These are phyloP conservation scores for Neonectria hederae DNA, from an alignment of 2,329 filamentous ascomycete species.

Conservation along the genomic window DNA sequence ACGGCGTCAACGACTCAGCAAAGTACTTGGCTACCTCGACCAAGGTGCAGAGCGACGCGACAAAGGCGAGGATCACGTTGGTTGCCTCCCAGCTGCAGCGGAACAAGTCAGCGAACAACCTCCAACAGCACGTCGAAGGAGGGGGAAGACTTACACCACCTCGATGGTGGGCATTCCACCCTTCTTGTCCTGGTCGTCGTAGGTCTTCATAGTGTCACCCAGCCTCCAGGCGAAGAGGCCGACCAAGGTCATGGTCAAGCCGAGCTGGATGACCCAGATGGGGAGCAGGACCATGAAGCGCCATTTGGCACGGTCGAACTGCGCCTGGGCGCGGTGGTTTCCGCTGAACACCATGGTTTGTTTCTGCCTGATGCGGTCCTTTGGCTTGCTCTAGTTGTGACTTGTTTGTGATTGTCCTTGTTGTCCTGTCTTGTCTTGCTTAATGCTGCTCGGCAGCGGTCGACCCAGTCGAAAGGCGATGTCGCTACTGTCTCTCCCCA, in stretches of 20 bases:
- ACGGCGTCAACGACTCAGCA: slow-evolving; percentile 62
- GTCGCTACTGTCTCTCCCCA: slow-evolving; percentile 20
- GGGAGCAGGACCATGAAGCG: slow-evolving; percentile 57
- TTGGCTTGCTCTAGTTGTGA: neutral
- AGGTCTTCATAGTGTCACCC: slow-evolving; percentile 55
- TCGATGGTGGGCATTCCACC: slow-evolving; percentile 56
- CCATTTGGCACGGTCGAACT: slow-evolving; percentile 64
- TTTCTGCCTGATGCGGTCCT: neutral
- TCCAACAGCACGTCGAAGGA: neutral
- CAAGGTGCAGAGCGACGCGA: slow-evolving; percentile 57
- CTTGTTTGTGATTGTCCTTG: neutral
- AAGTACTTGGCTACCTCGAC: slow-evolving; percentile 58
- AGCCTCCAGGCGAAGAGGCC: slow-evolving; percentile 65
- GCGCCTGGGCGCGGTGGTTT: slow-evolving; percentile 60
- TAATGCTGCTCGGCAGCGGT: slow-evolving; percentile 6
- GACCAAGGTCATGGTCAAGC: slow-evolving; percentile 56
- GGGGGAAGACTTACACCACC: slow-evolving; percentile 56
- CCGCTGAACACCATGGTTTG: slow-evolving; percentile 43
- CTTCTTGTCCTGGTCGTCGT: slow-evolving; percentile 51
- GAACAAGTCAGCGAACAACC: neutral
- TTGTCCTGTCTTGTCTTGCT: slow-evolving; percentile 7
- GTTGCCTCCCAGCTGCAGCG: slow-evolving; percentile 61
- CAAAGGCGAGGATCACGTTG: slow-evolving; percentile 60
- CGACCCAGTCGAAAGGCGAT: slow-evolving; percentile 7
- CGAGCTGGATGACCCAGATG: slow-evolving; percentile 60